Conservation (phyloP, 2,329 filamentous ascomycete species). For the Colletotrichum sp. region DNA sequence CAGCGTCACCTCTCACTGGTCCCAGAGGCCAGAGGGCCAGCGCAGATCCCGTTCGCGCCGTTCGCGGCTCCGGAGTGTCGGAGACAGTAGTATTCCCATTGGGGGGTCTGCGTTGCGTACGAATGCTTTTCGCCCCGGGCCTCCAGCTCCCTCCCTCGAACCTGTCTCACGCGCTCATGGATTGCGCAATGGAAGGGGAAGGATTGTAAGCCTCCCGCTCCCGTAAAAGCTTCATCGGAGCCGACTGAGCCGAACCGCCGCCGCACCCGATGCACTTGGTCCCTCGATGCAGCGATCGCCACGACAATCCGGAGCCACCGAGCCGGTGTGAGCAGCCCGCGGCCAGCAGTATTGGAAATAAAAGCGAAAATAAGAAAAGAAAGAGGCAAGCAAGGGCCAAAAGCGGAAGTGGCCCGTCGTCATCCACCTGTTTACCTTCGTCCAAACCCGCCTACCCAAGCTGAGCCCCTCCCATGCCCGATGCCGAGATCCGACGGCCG, state of each 20-base stretch:
- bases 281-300: not conserved
- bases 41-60: not conserved
- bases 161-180: not conserved
- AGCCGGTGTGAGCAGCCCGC: not conserved
- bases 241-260: not conserved
- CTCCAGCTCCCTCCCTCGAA: not conserved
- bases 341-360: not conserved
- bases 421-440: not conserved
- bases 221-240: not conserved
- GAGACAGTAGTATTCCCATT: not conserved
- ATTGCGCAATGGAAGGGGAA: constrained; percentile 1
- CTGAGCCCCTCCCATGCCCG: not conserved
- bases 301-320: not conserved
- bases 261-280: not conserved
- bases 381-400: not conserved
- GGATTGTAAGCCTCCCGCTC: not conserved
- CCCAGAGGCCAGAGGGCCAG: not conserved
- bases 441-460: not conserved
- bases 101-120: not conserved
- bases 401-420: not conserved
- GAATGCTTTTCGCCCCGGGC: not conserved
- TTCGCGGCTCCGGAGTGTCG: not conserved
- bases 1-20: not conserved
- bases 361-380: not conserved
- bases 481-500: constrained; percentile 17